Base-by-base conservation (phyloP, 139 green algal species). In the Chlamydomonas applanata region DNA sequence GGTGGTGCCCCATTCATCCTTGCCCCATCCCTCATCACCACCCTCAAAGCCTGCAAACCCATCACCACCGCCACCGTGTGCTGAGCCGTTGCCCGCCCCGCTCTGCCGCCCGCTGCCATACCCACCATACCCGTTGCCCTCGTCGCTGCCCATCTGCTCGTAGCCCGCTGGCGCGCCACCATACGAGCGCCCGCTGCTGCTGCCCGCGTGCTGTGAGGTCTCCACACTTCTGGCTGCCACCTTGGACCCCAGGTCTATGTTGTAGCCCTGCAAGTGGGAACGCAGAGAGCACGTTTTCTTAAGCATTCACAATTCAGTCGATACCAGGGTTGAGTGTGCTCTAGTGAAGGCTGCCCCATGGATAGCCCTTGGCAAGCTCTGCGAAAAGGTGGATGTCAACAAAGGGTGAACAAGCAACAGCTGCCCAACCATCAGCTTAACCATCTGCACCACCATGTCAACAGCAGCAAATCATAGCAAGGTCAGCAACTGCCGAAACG, bases 211-310 rank as follows among this genome's bases (percentile, higher is more conserved):
- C 40, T 49, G 40, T 11, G 7, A 7, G 11, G 40, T 11, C 7
- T 49, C 40, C 40, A 49, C 40, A n/a, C 44, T 61, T 25, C n/a
- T 32, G n/a, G 75, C 68, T 7, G 73, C 79, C 17, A 70, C n/a
- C 65, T 79, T 85, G 29, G 74, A 64, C 35, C 84, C 86, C 49
- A 90, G 80, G 81, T 83, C 77, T 16, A 91, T 49, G 3, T 78
- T 74, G 73, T 83, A 84, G 25, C 86, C 86, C 40, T 82, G 72
- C 24, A 82, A 62, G 40, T 7, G 7, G 40, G 40, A 11, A 11
- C 40, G 40, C 11, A 11, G 7, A 11, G n/a, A n/a, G n/a, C n/a
- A n/a, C n/a, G n/a, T n/a, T n/a, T n/a, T n/a, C n/a, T n/a, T n/a
- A n/a, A n/a, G n/a, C n/a, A n/a, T n/a, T n/a, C n/a, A n/a, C n/a